Conservation (phyloP, 2,329 filamentous ascomycete genomes). For the Pseudocercospora fijiensis region DNA sequence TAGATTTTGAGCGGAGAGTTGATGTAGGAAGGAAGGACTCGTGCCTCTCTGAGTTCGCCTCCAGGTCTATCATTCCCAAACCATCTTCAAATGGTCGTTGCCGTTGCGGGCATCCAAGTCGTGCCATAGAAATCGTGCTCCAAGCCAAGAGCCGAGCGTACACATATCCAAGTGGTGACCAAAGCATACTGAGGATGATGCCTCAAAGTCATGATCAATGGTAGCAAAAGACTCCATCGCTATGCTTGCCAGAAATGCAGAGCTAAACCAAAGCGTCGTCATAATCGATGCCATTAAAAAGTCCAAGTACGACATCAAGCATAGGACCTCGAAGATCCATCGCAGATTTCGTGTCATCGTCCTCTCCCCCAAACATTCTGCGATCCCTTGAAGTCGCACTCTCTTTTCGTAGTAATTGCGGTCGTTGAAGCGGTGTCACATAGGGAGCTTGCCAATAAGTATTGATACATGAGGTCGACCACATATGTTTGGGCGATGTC, state of each 20-base stretch:
- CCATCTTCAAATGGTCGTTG: neutral
- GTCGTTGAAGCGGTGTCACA: conserved; percentile 7
- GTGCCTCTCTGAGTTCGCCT: neutral
- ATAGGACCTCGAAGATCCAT: conserved; percentile 44
- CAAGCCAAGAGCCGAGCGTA: conserved; percentile 4
- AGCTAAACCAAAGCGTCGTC: conserved; percentile 29
- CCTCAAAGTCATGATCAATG: neutral
- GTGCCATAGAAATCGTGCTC: neutral
- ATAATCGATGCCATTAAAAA: conserved; percentile 49
- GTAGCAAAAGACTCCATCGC: neutral
- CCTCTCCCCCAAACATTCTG: conserved; percentile 47
- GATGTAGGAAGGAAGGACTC: neutral
- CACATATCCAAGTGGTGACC: neutral
- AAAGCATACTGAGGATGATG: neutral
- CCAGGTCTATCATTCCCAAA: neutral
- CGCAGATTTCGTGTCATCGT: conserved; percentile 39
- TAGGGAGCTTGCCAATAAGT: neutral
- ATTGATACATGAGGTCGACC: neutral
- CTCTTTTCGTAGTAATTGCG: conserved; percentile 9
- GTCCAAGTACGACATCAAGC: conserved; percentile 48
- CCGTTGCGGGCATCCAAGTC: neutral
- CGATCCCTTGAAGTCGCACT: conserved; percentile 23
- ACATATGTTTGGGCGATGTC: neutral
- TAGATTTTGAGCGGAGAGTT: neutral
- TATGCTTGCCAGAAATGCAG: conserved; percentile 5